Percentiles rank a stretch among this genome's conserved stretches.
These are phyloP conservation scores for Psidium guajava DNA, from an alignment of 345 rosid genomes.

Conservation along the genomic window DNA sequence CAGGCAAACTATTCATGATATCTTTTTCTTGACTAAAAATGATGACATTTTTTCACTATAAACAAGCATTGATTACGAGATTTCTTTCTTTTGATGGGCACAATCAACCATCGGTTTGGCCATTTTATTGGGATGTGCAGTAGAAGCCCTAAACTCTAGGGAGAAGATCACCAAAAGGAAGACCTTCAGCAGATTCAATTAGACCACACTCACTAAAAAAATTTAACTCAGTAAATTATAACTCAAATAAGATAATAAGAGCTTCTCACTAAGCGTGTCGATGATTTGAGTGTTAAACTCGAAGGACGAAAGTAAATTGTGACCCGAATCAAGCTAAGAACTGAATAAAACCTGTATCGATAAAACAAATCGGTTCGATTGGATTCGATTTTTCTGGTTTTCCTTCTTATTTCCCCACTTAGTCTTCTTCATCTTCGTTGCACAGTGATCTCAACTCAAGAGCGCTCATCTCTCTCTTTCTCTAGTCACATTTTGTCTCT, in stretches of 20 bases:
- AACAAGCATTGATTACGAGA: background rate
- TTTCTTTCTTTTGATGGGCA: background rate
- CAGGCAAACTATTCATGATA: background rate
- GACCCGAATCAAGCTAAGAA: no score
- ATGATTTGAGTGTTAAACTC: no score
- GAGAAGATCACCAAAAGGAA: background rate
- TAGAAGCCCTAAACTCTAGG: background rate
- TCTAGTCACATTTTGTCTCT: no score
- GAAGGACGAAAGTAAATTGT: no score
- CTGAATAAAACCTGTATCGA: no score
- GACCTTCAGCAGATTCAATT: background rate
- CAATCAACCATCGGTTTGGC: background rate
- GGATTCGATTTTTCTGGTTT: no score
- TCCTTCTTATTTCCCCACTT: no score
- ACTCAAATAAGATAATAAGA: background rate
- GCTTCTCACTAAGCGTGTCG: no score
- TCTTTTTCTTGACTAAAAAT: background rate
- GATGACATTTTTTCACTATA: background rate
- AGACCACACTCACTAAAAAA: background rate
- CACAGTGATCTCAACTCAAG: no score
- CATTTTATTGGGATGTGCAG: background rate
- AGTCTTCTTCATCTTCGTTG: no score
- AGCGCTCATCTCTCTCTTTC: no score
- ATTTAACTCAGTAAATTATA: background rate
- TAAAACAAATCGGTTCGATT: no score